These are phyloP conservation scores for Polygonum maritimum DNA, from an alignment of 148 eudicot species.

Conservation along the genomic window DNA sequence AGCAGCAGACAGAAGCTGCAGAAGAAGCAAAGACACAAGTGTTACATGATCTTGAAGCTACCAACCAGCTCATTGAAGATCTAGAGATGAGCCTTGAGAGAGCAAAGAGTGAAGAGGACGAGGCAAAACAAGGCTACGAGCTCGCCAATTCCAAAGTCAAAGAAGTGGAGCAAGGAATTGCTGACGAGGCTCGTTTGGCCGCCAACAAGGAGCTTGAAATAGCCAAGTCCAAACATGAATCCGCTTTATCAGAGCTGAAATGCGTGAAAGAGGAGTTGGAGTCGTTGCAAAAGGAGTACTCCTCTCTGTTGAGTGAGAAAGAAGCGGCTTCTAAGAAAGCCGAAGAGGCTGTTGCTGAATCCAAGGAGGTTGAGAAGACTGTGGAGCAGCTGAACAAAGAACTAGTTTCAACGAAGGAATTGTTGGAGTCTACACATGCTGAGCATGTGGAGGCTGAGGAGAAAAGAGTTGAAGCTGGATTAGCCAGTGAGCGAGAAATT, in stretches of 20 bases:
- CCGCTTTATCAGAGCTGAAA: constrained; percentile 53
- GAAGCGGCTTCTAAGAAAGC: constrained; percentile 57
- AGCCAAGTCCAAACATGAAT: constrained; percentile 54
- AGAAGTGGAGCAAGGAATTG: constrained; percentile 80
- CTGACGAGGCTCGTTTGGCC: constrained; percentile 67
- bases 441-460: constrained; percentile 88
- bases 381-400: constrained; percentile 83
- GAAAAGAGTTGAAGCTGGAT: constrained; percentile 66
- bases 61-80: constrained; percentile 71
- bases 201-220: constrained; percentile 81
- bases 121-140: constrained; percentile 83
- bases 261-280: constrained; percentile 44
- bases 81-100: constrained; percentile 72
- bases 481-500: constrained; percentile 70
- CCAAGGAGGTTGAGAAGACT: constrained; percentile 65
- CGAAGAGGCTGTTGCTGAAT: constrained; percentile 45
- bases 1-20: constrained; percentile 57
- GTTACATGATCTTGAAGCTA: constrained; percentile 63
- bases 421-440: constrained; percentile 65
- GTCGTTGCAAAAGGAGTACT: constrained; percentile 41
- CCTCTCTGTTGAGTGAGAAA: constrained; percentile 42
- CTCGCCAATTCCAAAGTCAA: constrained; percentile 67
- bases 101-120: constrained; percentile 66
- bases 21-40: constrained; percentile 57
- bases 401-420: constrained; percentile 59